Conservation (phyloP, 1,284 basidiomycete genomes). For the Volvariella surrecta region DNA sequence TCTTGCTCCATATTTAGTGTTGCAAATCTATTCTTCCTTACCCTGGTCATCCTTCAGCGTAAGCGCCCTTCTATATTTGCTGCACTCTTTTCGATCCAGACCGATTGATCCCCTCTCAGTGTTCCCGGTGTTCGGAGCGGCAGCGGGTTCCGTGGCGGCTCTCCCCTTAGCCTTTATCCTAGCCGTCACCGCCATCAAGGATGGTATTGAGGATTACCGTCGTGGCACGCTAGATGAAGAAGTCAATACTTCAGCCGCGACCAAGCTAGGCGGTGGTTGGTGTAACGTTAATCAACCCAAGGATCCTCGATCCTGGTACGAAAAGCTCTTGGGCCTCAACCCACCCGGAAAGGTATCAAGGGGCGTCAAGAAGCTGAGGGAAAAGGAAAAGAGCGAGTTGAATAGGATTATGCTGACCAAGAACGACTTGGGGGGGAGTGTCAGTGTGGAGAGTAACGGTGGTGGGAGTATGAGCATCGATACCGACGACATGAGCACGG, state of each 20-base stretch:
- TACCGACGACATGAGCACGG: conserved; percentile 20
- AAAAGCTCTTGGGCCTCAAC: conserved; percentile 63
- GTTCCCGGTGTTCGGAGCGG: conserved; percentile 87
- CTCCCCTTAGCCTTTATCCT: conserved; percentile 87
- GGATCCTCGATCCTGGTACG: conserved; percentile 70
- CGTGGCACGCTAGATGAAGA: conserved; percentile 82
- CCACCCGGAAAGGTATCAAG: conserved; percentile 70
- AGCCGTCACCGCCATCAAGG: conserved; percentile 87
- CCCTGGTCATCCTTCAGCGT: conserved; percentile 79
- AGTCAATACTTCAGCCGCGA: conserved; percentile 86
- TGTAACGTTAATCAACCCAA: conserved; percentile 82
- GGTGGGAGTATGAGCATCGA: conserved; percentile 28
- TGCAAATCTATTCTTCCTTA: conserved; percentile 91
- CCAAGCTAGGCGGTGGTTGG: conserved; percentile 77
- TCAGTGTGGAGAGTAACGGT: conserved; percentile 31
- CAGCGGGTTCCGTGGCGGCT: conserved; percentile 77
- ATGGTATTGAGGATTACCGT: conserved; percentile 91
- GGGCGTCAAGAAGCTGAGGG: conserved; percentile 81
- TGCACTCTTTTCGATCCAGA: conserved; percentile 7
- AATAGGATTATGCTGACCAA: conserved; percentile 47
- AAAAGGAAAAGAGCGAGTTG: conserved; percentile 65
- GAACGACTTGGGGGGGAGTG: conserved; percentile 34
- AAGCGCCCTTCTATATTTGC: conserved; percentile 16
- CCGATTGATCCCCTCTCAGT: conserved; percentile 32
- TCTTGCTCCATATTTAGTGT: conserved; percentile 38